Percentiles rank a stretch among this genome's conserved stretches.
Evolutionary conservation across 2,329 filamentous ascomycete genomes (phyloP).

Genomic region (Chrysoporthe austroafricana): DNA sequence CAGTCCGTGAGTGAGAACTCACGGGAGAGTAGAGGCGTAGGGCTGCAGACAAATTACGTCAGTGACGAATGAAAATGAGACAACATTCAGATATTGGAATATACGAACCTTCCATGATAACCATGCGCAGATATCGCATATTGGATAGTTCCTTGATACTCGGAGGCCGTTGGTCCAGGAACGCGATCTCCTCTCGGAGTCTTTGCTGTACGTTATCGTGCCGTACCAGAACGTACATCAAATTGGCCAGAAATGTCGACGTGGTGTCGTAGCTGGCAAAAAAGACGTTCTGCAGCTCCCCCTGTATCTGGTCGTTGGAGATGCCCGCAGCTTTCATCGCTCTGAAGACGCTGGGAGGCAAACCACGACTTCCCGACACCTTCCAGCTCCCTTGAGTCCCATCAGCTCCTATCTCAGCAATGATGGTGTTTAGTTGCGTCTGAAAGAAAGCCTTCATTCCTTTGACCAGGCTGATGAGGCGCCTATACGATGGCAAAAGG

Average conservation of each 20-base stretch:
- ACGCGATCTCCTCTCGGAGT: constrained; percentile 20
- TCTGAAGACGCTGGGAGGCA: constrained; percentile 20
- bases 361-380: background rate
- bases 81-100: background rate
- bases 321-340: constrained; percentile 20
- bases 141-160: constrained; percentile 12
- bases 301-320: constrained; percentile 19
- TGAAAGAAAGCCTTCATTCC: constrained; percentile 28
- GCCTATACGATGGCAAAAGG: constrained; percentile 10
- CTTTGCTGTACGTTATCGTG: constrained; percentile 13
- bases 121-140: constrained; percentile 19
- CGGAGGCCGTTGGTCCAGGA: constrained; percentile 11
- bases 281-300: constrained; percentile 28
- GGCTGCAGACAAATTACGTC: background rate
- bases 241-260: constrained; percentile 23
- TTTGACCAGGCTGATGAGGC: constrained; percentile 17
- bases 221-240: constrained; percentile 18
- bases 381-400: background rate
- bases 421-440: constrained; percentile 21
- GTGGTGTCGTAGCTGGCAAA: constrained; percentile 29
- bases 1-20: constrained; percentile 21
- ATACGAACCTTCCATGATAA: constrained; percentile 24
- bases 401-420: background rate
- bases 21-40: constrained; percentile 27
- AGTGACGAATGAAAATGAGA: background rate